phyloP scores from a whole-genome alignment of 495 filamentous ascomycete species.

The Aspergillus nanangensis region DNA sequence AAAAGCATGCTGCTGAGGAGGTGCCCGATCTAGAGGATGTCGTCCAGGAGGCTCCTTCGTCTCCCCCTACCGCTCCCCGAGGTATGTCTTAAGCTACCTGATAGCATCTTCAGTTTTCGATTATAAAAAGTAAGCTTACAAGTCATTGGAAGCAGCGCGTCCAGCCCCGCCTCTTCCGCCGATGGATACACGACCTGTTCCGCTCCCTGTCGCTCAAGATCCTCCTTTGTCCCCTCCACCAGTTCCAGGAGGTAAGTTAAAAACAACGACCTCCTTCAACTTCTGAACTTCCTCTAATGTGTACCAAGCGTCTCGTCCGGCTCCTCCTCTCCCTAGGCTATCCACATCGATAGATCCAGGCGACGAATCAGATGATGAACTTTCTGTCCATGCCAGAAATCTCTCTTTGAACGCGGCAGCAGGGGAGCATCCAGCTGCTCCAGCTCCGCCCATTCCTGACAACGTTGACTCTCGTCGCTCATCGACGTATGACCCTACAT shows the following conservation, averaged over 20 bases:
- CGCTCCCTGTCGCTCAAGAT: conserved; percentile 59
- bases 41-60: conserved; percentile 41
- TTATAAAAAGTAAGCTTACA: conserved; percentile 1
- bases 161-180: conserved; percentile 28
- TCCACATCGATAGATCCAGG: conserved; percentile 67
- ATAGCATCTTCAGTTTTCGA: neutral
- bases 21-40: conserved; percentile 61
- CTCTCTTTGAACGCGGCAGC: conserved; percentile 34
- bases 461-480: conserved; percentile 38
- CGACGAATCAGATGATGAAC: conserved; percentile 90
- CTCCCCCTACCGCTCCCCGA: conserved; percentile 42
- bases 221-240: conserved; percentile 66
- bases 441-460: conserved; percentile 42
- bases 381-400: conserved; percentile 60
- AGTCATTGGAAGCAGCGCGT: conserved; percentile 14
- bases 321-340: conserved; percentile 43
- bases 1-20: conserved; percentile 45
- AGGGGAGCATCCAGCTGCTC: conserved; percentile 39
- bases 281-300: conserved; percentile 27
- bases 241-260: conserved; percentile 60
- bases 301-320: conserved; percentile 54
- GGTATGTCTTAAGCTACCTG: conserved; percentile 41
- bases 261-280: neutral
- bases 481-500: conserved; percentile 38
- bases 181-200: conserved; percentile 31